These are phyloP conservation scores for Glycyrrhiza uralensis DNA, from an alignment of 306 rosid genomes.

Conservation along the genomic window DNA sequence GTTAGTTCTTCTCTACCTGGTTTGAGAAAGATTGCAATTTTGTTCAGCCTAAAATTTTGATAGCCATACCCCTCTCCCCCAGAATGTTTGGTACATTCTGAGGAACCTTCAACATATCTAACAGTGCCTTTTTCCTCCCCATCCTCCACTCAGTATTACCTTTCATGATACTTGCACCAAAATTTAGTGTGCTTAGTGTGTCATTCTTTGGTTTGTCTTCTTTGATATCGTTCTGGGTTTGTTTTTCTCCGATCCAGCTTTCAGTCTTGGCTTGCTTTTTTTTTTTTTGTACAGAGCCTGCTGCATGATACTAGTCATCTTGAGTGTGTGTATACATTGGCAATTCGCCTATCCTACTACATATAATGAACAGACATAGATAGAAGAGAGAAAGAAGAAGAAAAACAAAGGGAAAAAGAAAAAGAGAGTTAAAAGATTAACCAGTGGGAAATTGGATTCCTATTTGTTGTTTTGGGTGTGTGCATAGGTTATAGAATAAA, in stretches of 20 bases:
- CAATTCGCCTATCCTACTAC: conserved; percentile 68
- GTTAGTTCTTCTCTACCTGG: conserved; percentile 39
- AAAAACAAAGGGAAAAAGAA: no score
- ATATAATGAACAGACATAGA: conserved; percentile 49
- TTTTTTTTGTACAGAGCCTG: conserved; percentile 72
- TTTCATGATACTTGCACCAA: conserved; percentile 37
- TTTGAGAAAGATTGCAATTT: conserved; percentile 60
- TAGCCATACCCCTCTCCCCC: conserved; percentile 48
- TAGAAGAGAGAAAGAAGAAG: conserved; percentile 34
- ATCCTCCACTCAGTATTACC: conserved; percentile 21
- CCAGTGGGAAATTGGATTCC: conserved; percentile 51
- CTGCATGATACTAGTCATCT: conserved; percentile 50
- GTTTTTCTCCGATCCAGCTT: conserved; percentile 56
- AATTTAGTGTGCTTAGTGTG: conserved; percentile 56
- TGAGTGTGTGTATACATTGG: conserved; percentile 83
- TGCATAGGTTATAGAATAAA: conserved; percentile 76
- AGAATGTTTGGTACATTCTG: conserved; percentile 76
- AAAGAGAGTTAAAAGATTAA: conserved; percentile 38
- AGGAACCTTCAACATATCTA: conserved; percentile 49
- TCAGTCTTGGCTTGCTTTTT: conserved; percentile 56
- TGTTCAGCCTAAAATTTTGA: conserved; percentile 74
- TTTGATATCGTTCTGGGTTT: conserved; percentile 56
- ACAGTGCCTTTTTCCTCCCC: conserved; percentile 46
- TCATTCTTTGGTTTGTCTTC: conserved; percentile 67
- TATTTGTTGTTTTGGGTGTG: conserved; percentile 64